A percentile compares a stretch with the other conserved stretches of the same genome.
phyloP scores from a whole-genome alignment of 495 filamentous ascomycete species.

The Cudoniella acicularis region DNA sequence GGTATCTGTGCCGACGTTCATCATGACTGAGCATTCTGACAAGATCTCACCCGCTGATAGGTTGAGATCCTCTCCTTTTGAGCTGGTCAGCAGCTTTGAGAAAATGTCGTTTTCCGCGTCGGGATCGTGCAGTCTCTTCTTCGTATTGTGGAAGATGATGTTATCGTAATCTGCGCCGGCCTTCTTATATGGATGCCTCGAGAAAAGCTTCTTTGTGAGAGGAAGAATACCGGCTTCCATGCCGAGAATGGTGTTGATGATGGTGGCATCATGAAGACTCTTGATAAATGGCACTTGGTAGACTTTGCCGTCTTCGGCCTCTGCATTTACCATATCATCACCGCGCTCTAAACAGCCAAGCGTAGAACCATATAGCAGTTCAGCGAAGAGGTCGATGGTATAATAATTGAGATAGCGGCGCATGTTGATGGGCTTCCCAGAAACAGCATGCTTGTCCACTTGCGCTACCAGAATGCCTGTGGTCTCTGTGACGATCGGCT shows the following conservation, averaged over 20 bases:
- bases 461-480: slow-evolving; percentile 5
- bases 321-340: slow-evolving; percentile 17
- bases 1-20: slow-evolving; percentile 14
- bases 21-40: slow-evolving; percentile 9
- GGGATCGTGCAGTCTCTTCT: background rate
- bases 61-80: slow-evolving; percentile 3
- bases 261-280: slow-evolving; percentile 13
- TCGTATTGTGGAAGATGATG: slow-evolving; percentile 11
- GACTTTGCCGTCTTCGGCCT: slow-evolving; percentile 10
- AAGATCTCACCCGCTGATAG: slow-evolving; percentile 6
- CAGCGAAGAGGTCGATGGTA: slow-evolving; percentile 17
- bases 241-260: slow-evolving; percentile 20
- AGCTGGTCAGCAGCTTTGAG: background rate
- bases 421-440: slow-evolving; percentile 16
- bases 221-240: slow-evolving; percentile 7
- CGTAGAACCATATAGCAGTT: slow-evolving; percentile 8
- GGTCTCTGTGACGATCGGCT: slow-evolving; percentile 3
- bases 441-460: slow-evolving; percentile 7
- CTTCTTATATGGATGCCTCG: slow-evolving; percentile 6
- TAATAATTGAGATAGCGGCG: slow-evolving; percentile 19
- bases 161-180: slow-evolving; percentile 8
- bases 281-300: slow-evolving; percentile 13
- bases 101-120: slow-evolving; percentile 12
- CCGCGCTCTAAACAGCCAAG: slow-evolving; percentile 20
- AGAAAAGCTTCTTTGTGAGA: slow-evolving; percentile 3